A percentile compares a stretch with the other conserved stretches of the same genome.
Evolutionary conservation across 495 filamentous ascomycete genomes (phyloP).

Genomic region (Aspergillus asperescens): DNA sequence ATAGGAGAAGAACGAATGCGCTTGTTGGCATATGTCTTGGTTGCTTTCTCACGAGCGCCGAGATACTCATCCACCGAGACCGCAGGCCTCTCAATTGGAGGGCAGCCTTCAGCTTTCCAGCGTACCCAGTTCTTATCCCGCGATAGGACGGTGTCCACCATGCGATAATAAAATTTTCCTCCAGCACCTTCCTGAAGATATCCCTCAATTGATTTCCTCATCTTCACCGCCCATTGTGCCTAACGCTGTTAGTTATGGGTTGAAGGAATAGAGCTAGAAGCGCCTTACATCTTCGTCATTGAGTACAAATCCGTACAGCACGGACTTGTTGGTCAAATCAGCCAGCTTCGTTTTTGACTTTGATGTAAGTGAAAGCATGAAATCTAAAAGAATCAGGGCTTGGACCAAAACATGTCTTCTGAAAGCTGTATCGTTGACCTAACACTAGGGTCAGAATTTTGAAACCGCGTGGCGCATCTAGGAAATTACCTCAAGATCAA

Average conservation of each 20-base stretch:
- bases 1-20: constrained; percentile 60
- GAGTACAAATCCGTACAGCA: constrained; percentile 72
- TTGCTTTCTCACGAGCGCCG: constrained; percentile 58
- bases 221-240: constrained; percentile 72
- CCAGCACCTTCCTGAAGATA: constrained; percentile 66
- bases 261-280: background rate
- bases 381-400: constrained; percentile 87
- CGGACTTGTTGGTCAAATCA: constrained; percentile 74
- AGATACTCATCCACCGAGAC: constrained; percentile 60
- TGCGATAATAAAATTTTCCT: constrained; percentile 88
- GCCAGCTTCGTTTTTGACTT: constrained; percentile 72
- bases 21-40: constrained; percentile 60
- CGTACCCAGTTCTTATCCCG: constrained; percentile 97
- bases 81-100: constrained; percentile 69
- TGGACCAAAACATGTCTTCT: constrained; percentile 90
- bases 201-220: constrained; percentile 64
- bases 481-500: constrained; percentile 76
- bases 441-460: constrained; percentile 3
- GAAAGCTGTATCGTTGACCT: constrained; percentile 92
- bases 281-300: constrained; percentile 72
- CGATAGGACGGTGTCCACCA: constrained; percentile 91
- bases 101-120: constrained; percentile 94
- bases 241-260: constrained; percentile 27
- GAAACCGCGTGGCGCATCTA: background rate
- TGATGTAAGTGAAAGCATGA: constrained; percentile 81